These are phyloP conservation scores for Tetrahymena borealis DNA, from an alignment of 73 alveolate species.

Conservation along the genomic window DNA sequence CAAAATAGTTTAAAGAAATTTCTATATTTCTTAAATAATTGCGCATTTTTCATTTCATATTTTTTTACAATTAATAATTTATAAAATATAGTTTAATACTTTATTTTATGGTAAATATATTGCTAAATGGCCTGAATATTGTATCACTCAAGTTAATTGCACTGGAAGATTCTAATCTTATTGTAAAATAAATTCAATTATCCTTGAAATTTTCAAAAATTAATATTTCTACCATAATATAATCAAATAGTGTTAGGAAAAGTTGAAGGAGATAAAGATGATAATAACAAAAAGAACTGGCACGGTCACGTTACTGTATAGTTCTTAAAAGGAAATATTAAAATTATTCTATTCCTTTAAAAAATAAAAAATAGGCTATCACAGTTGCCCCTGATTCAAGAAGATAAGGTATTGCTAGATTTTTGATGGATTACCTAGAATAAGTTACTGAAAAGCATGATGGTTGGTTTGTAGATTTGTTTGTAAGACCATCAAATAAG, in stretches of 20 bases:
- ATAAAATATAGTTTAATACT: slow-evolving; percentile 55
- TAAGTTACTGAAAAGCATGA: slow-evolving; percentile 89
- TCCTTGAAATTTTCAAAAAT: too few relatives aligned
- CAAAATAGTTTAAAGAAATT: too few relatives aligned
- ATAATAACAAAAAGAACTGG: slow-evolving; percentile 88
- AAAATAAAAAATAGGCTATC: too few relatives aligned
- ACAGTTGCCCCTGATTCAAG: slow-evolving; percentile 97
- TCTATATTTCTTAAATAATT: too few relatives aligned
- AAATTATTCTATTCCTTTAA: neutral
- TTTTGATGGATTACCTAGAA: slow-evolving; percentile 91
- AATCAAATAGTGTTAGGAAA: slow-evolving; percentile 71
- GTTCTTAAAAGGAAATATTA: neutral
- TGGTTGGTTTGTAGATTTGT: slow-evolving; percentile 95
- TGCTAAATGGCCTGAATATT: slow-evolving; percentile 90
- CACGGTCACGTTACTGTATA: slow-evolving; percentile 92
- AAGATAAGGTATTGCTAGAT: slow-evolving; percentile 95
- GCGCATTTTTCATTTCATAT: too few relatives aligned
- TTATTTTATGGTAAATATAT: slow-evolving; percentile 90
- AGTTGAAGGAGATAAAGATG: slow-evolving; percentile 91
- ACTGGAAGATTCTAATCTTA: slow-evolving; percentile 89
- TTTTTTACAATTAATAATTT: neutral
- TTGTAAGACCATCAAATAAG: slow-evolving; percentile 90
- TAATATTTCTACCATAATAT: too few relatives aligned
- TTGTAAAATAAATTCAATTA: too few relatives aligned
- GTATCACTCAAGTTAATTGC: slow-evolving; percentile 80